Evolutionary conservation across 768 basidiomycete genomes (phyloP), one percentile per base, ranked within the genome.

Genomic region (Myochromella boudieri): DNA sequence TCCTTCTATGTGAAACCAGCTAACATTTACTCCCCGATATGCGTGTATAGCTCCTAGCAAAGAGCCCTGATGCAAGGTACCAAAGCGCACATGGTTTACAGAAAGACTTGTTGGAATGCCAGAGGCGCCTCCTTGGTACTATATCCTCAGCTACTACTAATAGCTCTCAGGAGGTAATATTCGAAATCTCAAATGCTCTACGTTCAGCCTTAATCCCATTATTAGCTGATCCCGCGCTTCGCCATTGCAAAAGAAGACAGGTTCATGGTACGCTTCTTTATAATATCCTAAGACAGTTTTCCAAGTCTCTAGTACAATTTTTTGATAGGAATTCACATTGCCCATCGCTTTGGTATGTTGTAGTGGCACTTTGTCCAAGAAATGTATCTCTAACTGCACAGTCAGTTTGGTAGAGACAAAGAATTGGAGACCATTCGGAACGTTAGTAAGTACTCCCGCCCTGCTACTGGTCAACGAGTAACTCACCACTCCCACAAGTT

Each of bases 301-400:
- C 24, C 37, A 27, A 21, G 44, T 14, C 34, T 11, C 34, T 47
- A 42, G 6, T 17, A 34, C n/a, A n/a, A n/a, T n/a, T n/a, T n/a
- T n/a, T n/a, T n/a, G n/a, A n/a, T 46, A 84, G 82, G 84, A 84
- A 60, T 87, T 87, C 48, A 85, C 83, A 0, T 78, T 87, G 55
- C 85, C 86, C 2, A 75, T 80, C 29, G 73, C 77, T 26, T 64
- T 88, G 66, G 84, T 85, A 65, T 50, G 71, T 56, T 12, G 21
- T 5, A 15, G 3, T 29, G 17, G 11, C 33, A 29, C 27, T 20
- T 28, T 21, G 39, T 34, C n/a, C n/a, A 3, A 33, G 22, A 3
- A 22, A 25, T 22, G 20, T 28, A 22, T 32, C 46, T 37, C 37
- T 49, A 36, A 49, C 12, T 49, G 25, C 44, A 3, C 7, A 11